Evolutionary conservation across 225 moss, liverwort and hornwort species (phyloP).

Genomic region (Pseudisothecium myosuroides): DNA sequence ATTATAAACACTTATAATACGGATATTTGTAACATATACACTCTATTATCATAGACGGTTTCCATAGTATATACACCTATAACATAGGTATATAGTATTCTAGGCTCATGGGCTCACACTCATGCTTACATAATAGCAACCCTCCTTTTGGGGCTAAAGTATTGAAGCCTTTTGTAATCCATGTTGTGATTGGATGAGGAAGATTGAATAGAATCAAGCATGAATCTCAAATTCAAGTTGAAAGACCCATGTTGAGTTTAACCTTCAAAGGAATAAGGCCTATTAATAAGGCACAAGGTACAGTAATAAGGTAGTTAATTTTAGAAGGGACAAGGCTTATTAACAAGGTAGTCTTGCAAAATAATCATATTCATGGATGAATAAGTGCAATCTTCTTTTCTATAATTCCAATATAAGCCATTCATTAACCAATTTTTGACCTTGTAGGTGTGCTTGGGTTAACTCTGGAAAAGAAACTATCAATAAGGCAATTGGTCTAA

Average conservation of each 20-base stretch:
- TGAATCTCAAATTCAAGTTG: not conserved
- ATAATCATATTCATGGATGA: not conserved
- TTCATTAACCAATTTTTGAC: not conserved
- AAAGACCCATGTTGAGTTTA: not conserved
- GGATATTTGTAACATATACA: too few relatives aligned
- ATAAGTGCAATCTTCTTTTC: not conserved
- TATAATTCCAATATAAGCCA: not conserved
- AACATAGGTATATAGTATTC: too few relatives aligned
- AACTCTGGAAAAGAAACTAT: not conserved
- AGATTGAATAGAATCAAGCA: not conserved
- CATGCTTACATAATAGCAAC: too few relatives aligned
- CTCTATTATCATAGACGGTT: too few relatives aligned
- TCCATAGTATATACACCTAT: too few relatives aligned
- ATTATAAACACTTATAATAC: too few relatives aligned
- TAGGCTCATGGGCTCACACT: too few relatives aligned
- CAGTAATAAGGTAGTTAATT: not conserved
- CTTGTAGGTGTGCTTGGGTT: rapidly evolving
- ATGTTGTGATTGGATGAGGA: not conserved
- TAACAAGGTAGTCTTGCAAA: not conserved
- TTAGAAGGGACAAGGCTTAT: not conserved
- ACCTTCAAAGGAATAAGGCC: not conserved
- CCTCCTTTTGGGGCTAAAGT: too few relatives aligned
- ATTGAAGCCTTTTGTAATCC: not conserved
- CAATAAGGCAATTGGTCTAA: not conserved
- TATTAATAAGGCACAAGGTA: too few relatives aligned